These are phyloP conservation scores for Monosporozyma siamensis DNA, from an alignment of 805 yeast genomes.

Conservation along the genomic window DNA sequence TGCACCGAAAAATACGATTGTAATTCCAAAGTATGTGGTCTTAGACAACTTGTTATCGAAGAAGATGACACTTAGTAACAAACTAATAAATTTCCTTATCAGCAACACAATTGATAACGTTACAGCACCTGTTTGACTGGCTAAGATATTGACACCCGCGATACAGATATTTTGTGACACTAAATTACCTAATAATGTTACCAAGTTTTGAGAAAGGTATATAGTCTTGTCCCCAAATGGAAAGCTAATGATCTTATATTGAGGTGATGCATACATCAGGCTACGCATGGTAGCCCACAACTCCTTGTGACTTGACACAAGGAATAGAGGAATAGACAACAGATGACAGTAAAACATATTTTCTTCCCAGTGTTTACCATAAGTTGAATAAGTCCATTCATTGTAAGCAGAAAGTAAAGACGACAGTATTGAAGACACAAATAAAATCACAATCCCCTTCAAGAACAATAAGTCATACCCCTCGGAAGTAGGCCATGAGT, in stretches of 20 bases:
- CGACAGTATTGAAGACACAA: constrained; percentile 39
- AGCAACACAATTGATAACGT: constrained; percentile 54
- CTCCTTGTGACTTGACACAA: constrained; percentile 27
- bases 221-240: not conserved
- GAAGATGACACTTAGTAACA: constrained; percentile 44
- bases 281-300: constrained; percentile 27
- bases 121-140: constrained; percentile 49
- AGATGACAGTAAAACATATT: constrained; percentile 52
- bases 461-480: constrained; percentile 10
- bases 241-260: not conserved
- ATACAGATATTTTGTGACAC: constrained; percentile 54
- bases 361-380: constrained; percentile 59
- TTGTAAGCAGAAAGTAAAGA: constrained; percentile 51
- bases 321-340: constrained; percentile 45
- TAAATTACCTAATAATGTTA: constrained; percentile 35
- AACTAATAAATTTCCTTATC: constrained; percentile 51
- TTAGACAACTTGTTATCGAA: constrained; percentile 39
- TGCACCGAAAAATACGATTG: constrained; percentile 48
- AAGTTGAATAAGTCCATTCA: constrained; percentile 39
- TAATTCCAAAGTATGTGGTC: constrained; percentile 39
- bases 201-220: constrained; percentile 12
- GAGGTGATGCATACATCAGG: constrained; percentile 7
- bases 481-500: not conserved
- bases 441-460: constrained; percentile 25
- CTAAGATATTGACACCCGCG: constrained; percentile 55